Evolutionary conservation across 805 yeast genomes (phyloP).

Genomic region (Alloascoidea africana): DNA sequence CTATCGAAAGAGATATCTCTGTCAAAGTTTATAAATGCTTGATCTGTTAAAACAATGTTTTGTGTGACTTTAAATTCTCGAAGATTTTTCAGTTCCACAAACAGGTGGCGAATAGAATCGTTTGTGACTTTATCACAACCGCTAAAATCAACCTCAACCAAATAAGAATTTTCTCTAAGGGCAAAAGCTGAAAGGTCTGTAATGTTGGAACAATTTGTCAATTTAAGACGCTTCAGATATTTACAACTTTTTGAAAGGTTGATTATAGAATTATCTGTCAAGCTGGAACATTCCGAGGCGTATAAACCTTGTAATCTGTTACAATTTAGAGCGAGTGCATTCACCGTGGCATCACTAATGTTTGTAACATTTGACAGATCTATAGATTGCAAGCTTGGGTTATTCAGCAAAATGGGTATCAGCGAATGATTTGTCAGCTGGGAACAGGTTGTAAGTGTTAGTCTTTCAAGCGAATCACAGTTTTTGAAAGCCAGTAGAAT

Average conservation of each 20-base stretch:
- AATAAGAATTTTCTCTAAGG: conserved; percentile 47
- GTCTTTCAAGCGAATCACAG: conserved; percentile 67
- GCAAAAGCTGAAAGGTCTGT: conserved; percentile 45
- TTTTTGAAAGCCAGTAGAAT: conserved; percentile 42
- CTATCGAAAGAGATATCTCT: conserved; percentile 27
- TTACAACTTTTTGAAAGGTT: conserved; percentile 49
- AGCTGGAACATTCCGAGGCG: conserved; percentile 67
- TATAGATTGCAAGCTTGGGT: conserved; percentile 64
- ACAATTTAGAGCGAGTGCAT: conserved; percentile 55
- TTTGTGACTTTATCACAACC: conserved; percentile 16
- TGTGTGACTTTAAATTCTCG: conserved; percentile 66
- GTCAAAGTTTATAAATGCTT: conserved; percentile 18
- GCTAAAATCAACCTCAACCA: conserved; percentile 85
- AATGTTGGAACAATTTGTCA: conserved; percentile 55
- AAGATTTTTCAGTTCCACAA: background rate
- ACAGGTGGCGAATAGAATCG: background rate
- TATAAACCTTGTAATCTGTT: conserved; percentile 76
- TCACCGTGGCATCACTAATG: conserved; percentile 54
- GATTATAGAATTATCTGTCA: conserved; percentile 50
- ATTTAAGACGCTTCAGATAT: conserved; percentile 65
- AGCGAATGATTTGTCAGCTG: conserved; percentile 47
- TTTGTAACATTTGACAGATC: conserved; percentile 72
- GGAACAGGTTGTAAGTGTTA: conserved; percentile 72
- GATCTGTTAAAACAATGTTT: conserved; percentile 54
- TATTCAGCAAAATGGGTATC: conserved; percentile 41